These are phyloP conservation scores for Microbotryum silenes-acaulis DNA, from an alignment of 1,284 basidiomycete species.

Conservation along the genomic window DNA sequence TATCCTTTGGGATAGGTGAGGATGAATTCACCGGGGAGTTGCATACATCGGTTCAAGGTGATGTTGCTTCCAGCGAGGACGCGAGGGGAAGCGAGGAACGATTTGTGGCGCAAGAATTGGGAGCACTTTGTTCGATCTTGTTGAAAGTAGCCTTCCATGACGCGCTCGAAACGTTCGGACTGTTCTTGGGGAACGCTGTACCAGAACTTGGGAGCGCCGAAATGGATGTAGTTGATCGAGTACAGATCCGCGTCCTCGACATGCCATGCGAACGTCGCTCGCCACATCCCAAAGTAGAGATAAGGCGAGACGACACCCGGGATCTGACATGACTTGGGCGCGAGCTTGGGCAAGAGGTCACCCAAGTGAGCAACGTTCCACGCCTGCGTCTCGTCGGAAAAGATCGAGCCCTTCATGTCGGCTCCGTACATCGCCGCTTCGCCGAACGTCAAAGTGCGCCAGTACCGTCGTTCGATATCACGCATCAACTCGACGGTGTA, in stretches of 20 bases:
- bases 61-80: conserved; percentile 72
- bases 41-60: conserved; percentile 78
- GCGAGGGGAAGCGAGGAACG: conserved; percentile 84
- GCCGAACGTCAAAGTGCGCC: conserved; percentile 81
- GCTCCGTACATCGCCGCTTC: conserved; percentile 94
- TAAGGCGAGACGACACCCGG: conserved; percentile 97
- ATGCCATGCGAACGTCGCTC: conserved; percentile 97
- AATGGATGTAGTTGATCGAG: conserved; percentile 98
- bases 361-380: conserved; percentile 94
- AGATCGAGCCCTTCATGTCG: conserved; percentile 85
- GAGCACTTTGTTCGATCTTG: conserved; percentile 73
- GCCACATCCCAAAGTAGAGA: conserved; percentile 99
- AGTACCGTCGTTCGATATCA: conserved; percentile 81
- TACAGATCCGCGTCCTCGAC: conserved; percentile 84
- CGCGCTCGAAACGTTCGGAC: conserved; percentile 65
- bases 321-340: conserved; percentile 53
- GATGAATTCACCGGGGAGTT: conserved; percentile 87
- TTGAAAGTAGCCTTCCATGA: conserved; percentile 81
- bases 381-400: conserved; percentile 64
- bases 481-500: conserved; percentile 80
- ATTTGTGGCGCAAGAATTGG: conserved; percentile 94
- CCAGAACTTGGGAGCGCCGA: conserved; percentile 93
- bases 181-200: conserved; percentile 87
- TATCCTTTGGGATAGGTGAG: conserved; percentile 70
- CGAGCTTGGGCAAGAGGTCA: conserved; percentile 75